Evolutionary conservation across 2,329 filamentous ascomycete species (phyloP).

Genomic region (Fragosphaeria purpurea): DNA sequence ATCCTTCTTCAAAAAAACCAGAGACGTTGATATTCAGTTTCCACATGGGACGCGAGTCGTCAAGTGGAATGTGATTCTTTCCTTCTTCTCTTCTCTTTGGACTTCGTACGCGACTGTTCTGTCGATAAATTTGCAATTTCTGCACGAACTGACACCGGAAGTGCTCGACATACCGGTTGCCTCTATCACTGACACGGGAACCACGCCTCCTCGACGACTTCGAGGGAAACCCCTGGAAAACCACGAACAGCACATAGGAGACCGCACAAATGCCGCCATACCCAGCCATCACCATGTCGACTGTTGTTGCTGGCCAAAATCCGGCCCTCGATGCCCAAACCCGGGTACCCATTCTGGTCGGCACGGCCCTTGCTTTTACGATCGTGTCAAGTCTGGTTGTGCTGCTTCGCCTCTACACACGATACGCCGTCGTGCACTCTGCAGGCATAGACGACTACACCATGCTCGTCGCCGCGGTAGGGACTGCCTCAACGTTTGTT

Average conservation of each 20-base stretch:
- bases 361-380: conserved; percentile 16
- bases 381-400: conserved; percentile 17
- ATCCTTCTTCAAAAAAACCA: not conserved
- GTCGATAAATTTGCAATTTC: not conserved
- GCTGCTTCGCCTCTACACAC: conserved; percentile 19
- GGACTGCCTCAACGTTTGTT: not conserved
- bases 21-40: not conserved
- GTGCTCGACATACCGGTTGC: too few relatives aligned
- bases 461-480: conserved; percentile 17
- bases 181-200: too few relatives aligned
- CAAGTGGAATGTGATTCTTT: not conserved
- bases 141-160: too few relatives aligned
- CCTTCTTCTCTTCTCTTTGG: not conserved
- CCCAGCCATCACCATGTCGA: not conserved
- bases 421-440: conserved; percentile 15
- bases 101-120: not conserved
- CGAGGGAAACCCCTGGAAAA: too few relatives aligned
- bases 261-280: not conserved
- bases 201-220: too few relatives aligned
- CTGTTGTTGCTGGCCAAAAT: conserved; percentile 12
- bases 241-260: too few relatives aligned
- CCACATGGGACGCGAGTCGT: not conserved
- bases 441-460: conserved; percentile 19
- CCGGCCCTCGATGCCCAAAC: conserved; percentile 18
- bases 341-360: conserved; percentile 16